phyloP scores from a whole-genome alignment of 768 basidiomycete species.

The Russula compacta region DNA sequence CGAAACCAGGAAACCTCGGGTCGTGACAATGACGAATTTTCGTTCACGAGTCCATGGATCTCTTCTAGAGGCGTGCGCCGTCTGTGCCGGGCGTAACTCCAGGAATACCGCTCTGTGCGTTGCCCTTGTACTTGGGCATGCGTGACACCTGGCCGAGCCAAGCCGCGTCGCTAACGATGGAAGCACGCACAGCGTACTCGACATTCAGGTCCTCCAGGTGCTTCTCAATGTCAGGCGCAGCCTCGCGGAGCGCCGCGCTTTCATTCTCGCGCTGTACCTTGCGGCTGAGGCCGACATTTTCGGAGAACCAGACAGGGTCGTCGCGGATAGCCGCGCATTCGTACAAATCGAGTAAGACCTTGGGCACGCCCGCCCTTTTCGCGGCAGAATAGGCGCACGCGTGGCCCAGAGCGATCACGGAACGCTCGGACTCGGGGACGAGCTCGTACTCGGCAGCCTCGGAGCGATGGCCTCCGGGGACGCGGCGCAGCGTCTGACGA shows the following conservation, averaged over 20 bases:
- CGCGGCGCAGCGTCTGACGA: neutral
- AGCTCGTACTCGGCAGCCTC: conserved; percentile 14
- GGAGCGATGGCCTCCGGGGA: conserved; percentile 9
- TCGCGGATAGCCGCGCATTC: conserved; percentile 13
- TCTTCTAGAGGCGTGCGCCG: neutral
- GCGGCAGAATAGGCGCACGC: conserved; percentile 18
- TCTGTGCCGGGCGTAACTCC: neutral
- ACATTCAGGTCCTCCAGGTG: conserved; percentile 14
- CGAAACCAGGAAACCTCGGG: no score
- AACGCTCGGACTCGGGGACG: conserved; percentile 18
- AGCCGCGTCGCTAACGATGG: conserved; percentile 17
- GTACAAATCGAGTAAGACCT: conserved; percentile 17
- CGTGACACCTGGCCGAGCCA: neutral
- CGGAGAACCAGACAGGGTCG: conserved; percentile 18
- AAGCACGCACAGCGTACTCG: conserved; percentile 10
- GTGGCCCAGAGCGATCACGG: conserved; percentile 18
- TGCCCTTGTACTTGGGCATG: conserved; percentile 1
- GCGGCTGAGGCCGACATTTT: conserved; percentile 12
- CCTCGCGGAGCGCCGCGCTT: conserved; percentile 5
- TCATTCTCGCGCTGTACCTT: conserved; percentile 5
- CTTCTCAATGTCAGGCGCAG: conserved; percentile 7
- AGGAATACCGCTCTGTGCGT: conserved; percentile 1
- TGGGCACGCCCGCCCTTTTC: conserved; percentile 6
- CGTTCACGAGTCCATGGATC: no score
- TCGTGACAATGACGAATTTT: no score